Base-by-base conservation (phyloP, 2,329 filamentous ascomycete species). In the Zymoseptoria pseudotritici region DNA sequence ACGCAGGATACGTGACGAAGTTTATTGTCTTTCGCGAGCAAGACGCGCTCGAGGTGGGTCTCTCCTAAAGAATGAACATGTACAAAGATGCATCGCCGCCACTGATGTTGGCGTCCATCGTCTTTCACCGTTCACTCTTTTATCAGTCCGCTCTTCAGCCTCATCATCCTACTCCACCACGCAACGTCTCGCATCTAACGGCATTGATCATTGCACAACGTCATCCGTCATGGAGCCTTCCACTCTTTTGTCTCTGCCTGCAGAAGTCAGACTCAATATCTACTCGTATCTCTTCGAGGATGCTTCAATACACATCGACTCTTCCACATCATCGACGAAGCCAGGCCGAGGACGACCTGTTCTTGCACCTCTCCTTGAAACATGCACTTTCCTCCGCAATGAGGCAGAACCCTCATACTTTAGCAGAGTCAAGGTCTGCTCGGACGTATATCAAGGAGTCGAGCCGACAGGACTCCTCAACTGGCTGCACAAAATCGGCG, bases 351-450 rank as follows among this genome's bases (percentile, higher is more conserved):
- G 3, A 8, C 49, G 54, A 21, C 20, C 11, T 19, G 19, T 52
- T 19, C 53, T 58, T 8, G 50, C 61, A 42, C 36, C 63, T n/a
- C 36, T 66, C 11, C 53, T 63, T 21, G 54, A 49, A 24, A 61
- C 60, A 17, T 66, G 60, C 49, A 57, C 50, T 7, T 51, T 57
- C 21, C 36, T 64, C 4, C 58, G 57, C 31, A 51, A 60, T 31
- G 64, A 66, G 54, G 60, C 62, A 2, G 24, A 42, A 5, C 56
- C 63, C n/a, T 17, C 53, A 20, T 66, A 64, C 54, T 66, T 60
- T 58, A 54, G 58, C 53, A 64, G 60, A n/a, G 22, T 66, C 26
- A 57, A 57, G 26, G 57, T 66, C 20, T 60, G 54, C 19, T 60
- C 61, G 53, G 61, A 63, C 20, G 36, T 66, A 5, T 46, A 50